Base-by-base conservation (phyloP, 2,329 filamentous ascomycete genomes). In the Cordyceps cicadae region DNA sequence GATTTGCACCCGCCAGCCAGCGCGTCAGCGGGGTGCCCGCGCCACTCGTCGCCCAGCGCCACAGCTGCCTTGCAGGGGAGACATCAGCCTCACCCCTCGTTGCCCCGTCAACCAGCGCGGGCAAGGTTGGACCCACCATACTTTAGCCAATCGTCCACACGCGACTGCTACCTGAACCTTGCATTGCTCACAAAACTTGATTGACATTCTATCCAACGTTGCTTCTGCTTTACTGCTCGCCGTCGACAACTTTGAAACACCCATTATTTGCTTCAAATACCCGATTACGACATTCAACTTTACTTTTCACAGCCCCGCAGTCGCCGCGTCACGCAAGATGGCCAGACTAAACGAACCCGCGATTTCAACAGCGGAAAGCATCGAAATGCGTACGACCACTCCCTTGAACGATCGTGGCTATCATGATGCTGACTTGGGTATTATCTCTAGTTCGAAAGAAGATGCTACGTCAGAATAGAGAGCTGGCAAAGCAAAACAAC, bases 391-490 rank as follows among this genome's bases (percentile, higher is more conserved):
- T 90, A 79, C 73, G 87, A 81, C 56, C 34, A 37, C 26, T 49
- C 41, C 21, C 12, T 49, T 49, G 2, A 29, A 5, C 12, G 5
- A 11, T 39, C 26, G 11, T 43, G n/a, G 17, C 34, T 29, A 5
- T 5, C n/a, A 17, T 54, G 11, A 48, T 32, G 19, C 43, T 60
- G 48, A 60, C 21, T 2, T n/a, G 2, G n/a, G 21, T 26, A n/a
- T 32, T 52, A 43, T 17, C n/a, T 53, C 63, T 67, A 92, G 89
- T 93, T 62, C 89, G 90, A 71, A 84, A 87, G 69, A 87, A 88
- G 70, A 90, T 92, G 70, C 78, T 92, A 68, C 84, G 90, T 59
- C 90, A 94, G 71, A 95, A 95, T 71, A 84, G 89, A 74, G 90
- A 94, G 69, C 87, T 94, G 64, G 89, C 89, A 64, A 86, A 87